Evolutionary conservation across 164 flowering plant species (phyloP).

Genomic region (Magnolia officinalis): DNA sequence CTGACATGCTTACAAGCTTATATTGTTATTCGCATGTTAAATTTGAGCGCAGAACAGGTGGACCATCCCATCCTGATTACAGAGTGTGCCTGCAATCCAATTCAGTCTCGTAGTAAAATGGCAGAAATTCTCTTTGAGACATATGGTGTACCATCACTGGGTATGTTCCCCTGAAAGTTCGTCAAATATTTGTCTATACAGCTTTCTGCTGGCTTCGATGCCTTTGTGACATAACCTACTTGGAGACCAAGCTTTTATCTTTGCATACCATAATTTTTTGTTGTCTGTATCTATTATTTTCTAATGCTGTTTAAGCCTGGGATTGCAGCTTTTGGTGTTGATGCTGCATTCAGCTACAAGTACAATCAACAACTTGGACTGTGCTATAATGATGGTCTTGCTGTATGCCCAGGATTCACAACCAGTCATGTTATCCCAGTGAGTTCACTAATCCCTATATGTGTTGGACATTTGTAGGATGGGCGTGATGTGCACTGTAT

Average conservation of each 20-base stretch:
- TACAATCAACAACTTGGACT: conserved; percentile 77
- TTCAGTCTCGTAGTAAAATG: conserved; percentile 95
- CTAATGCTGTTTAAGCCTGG: not conserved
- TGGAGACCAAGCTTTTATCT: not conserved
- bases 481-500: not conserved
- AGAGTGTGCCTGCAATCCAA: conserved; percentile 93
- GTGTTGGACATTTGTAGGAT: not conserved
- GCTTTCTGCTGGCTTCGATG: too few species aligned
- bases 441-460: conserved; percentile 13
- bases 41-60: conserved; percentile 74
- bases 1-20: not conserved
- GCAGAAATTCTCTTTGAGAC: conserved; percentile 97
- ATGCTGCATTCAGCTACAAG: conserved; percentile 94
- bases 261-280: not conserved
- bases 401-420: conserved; percentile 70
- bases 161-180: conserved; percentile 30
- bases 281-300: not conserved
- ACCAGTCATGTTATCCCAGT: conserved; percentile 90
- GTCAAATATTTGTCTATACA: not conserved
- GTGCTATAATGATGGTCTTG: conserved; percentile 84
- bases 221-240: too few species aligned
- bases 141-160: conserved; percentile 94
- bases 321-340: conserved; percentile 88
- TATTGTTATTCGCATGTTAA: conserved; percentile 19
- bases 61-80: conserved; percentile 93